phyloP scores from a whole-genome alignment of 495 filamentous ascomycete species.

The Penicillium ucsense region DNA sequence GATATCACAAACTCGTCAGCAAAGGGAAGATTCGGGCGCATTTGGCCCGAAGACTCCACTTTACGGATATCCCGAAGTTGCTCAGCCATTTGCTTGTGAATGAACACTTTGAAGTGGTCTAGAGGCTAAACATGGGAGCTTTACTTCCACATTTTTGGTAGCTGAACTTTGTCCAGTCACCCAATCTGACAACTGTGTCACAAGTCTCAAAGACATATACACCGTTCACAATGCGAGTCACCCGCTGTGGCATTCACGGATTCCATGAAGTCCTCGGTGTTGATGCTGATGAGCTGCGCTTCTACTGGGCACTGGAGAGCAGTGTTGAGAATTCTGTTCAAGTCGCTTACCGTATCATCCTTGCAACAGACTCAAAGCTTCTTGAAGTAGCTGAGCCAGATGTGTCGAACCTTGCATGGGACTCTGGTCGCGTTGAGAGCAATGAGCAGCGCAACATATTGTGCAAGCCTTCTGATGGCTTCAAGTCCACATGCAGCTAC shows the following conservation, averaged over 20 bases:
- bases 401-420: conserved; percentile 8
- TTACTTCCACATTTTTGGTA: not conserved
- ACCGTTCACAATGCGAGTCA: conserved; percentile 8
- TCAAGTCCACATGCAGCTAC: conserved; percentile 16
- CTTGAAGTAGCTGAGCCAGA: not conserved
- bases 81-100: not conserved
- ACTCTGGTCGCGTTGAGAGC: conserved; percentile 16
- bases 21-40: not conserved
- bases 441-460: conserved; percentile 17
- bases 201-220: not conserved
- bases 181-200: not conserved
- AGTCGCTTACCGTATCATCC: conserved; percentile 14
- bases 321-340: conserved; percentile 2
- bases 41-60: not conserved
- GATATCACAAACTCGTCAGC: not conserved
- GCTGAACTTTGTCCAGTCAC: not conserved
- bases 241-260: conserved; percentile 21
- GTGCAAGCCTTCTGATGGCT: conserved; percentile 13
- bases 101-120: not conserved
- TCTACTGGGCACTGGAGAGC: conserved; percentile 16
- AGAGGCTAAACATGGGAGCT: not conserved
- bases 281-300: conserved; percentile 17
- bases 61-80: not conserved
- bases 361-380: conserved; percentile 3
- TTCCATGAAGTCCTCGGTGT: conserved; percentile 21